A percentile compares a stretch with the other conserved stretches of the same genome.
These are phyloP conservation scores for Ganoderma lucidum DNA, from an alignment of 1,284 basidiomycete genomes.

Conservation along the genomic window DNA sequence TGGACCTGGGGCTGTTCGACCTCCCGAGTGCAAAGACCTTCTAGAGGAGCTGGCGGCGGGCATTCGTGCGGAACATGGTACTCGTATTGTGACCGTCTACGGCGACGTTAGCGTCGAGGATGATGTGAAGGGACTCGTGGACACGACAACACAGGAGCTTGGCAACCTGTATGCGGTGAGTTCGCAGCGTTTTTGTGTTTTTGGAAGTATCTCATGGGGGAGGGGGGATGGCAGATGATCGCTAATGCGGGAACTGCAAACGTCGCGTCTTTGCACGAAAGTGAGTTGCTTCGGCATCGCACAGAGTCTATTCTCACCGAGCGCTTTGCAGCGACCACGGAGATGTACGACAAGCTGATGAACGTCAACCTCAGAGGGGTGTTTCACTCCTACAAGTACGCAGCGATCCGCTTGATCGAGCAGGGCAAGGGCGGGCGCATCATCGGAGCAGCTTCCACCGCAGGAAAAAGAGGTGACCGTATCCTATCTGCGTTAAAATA, in stretches of 20 bases:
- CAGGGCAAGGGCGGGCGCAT: conserved; percentile 47
- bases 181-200: no score
- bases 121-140: conserved; percentile 41
- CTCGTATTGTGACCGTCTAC: conserved; percentile 34
- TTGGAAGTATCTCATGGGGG: neutral
- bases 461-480: conserved; percentile 36
- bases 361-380: conserved; percentile 44
- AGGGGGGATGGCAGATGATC: conserved; percentile 24
- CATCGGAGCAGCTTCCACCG: conserved; percentile 41
- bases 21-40: conserved; percentile 30
- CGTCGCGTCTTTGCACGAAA: conserved; percentile 30
- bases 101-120: conserved; percentile 42
- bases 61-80: conserved; percentile 28
- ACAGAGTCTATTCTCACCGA: neutral
- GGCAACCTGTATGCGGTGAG: conserved; percentile 38
- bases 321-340: conserved; percentile 27
- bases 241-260: conserved; percentile 30
- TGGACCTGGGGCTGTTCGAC: conserved; percentile 40
- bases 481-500: neutral
- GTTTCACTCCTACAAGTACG: conserved; percentile 46
- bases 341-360: conserved; percentile 39
- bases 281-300: conserved; percentile 8
- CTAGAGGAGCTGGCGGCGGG: conserved; percentile 35
- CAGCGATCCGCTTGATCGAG: conserved; percentile 43
- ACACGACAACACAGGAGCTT: conserved; percentile 37